These are phyloP conservation scores for Geoglossum cookeanum DNA, from an alignment of 2,329 filamentous ascomycete species.

Conservation along the genomic window DNA sequence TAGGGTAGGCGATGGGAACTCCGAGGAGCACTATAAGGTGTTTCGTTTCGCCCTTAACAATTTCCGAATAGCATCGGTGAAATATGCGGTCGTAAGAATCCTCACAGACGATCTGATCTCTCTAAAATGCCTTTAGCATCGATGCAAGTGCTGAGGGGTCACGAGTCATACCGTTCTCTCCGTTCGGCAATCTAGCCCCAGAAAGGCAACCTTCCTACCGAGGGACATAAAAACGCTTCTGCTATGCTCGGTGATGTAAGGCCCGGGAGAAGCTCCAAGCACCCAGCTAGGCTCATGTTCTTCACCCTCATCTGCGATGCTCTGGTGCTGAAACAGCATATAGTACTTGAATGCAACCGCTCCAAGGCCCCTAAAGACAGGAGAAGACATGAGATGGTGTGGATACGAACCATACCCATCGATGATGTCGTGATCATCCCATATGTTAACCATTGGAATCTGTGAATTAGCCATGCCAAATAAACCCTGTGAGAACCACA, in stretches of 20 bases:
- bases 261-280: conserved; percentile 58
- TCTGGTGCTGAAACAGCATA: conserved; percentile 96
- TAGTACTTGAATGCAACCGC: conserved; percentile 96
- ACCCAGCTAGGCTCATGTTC: conserved; percentile 81
- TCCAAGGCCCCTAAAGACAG: conserved; percentile 77
- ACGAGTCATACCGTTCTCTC: conserved; percentile 46
- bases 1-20: conserved; percentile 65
- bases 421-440: conserved; percentile 77
- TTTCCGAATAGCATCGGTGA: conserved; percentile 64
- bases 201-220: conserved; percentile 57
- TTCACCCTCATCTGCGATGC: conserved; percentile 60
- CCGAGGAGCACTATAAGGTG: conserved; percentile 76
- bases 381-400: conserved; percentile 74
- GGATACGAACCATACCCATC: conserved; percentile 89
- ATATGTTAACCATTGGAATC: conserved; percentile 97
- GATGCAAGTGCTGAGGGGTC: conserved; percentile 1
- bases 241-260: conserved; percentile 75
- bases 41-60: conserved; percentile 66
- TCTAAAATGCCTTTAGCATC: conserved; percentile 19
- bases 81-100: conserved; percentile 76
- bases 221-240: conserved; percentile 73
- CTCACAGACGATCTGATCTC: conserved; percentile 60
- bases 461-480: conserved; percentile 86
- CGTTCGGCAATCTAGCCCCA: conserved; percentile 80
- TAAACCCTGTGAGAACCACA: conserved; percentile 92